Conservation (phyloP, 192 early-diverging fungal genomes). For the Rhizoclosmatium sp. region DNA sequence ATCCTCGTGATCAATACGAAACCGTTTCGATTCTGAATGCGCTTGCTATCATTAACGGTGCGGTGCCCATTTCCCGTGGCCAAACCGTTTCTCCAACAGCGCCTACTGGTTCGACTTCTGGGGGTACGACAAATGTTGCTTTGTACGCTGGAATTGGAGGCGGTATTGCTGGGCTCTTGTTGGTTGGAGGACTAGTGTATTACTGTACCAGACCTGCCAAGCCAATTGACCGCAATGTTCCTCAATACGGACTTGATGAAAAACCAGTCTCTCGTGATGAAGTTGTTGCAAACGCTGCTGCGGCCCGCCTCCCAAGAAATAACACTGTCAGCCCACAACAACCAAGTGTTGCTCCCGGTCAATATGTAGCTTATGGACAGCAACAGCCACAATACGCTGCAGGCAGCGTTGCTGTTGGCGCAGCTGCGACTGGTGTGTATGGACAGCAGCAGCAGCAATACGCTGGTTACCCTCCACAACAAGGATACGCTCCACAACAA, state of each 20-base stretch:
- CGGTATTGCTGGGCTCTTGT: slow-evolving; percentile 7
- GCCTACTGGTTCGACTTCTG: neutral
- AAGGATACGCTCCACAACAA: neutral
- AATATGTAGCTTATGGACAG: too few relatives aligned
- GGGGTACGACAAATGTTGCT: neutral
- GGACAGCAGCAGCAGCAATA: neutral
- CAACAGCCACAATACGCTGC: too few relatives aligned
- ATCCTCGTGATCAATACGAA: slow-evolving; percentile 33
- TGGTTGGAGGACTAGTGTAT: neutral
- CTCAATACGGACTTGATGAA: neutral
- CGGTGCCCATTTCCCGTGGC: neutral
- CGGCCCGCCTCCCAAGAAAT: neutral
- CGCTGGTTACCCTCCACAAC: slow-evolving; percentile 1
- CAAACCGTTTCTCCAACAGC: neutral
- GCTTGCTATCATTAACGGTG: slow-evolving; percentile 12
- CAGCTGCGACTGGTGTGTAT: neutral
- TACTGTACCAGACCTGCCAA: neutral
- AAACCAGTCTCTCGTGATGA: neutral
- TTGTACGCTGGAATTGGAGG: slow-evolving; percentile 21
- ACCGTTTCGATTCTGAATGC: slow-evolving; percentile 27
- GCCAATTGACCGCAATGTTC: too few relatives aligned
- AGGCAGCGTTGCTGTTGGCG: too few relatives aligned
- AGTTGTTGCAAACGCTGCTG: neutral
- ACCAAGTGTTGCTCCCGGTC: neutral
- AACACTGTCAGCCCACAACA: neutral